Evolutionary conservation across 169 alveolate species (phyloP).

Genomic region (Prorocentrum cordatum): DNA sequence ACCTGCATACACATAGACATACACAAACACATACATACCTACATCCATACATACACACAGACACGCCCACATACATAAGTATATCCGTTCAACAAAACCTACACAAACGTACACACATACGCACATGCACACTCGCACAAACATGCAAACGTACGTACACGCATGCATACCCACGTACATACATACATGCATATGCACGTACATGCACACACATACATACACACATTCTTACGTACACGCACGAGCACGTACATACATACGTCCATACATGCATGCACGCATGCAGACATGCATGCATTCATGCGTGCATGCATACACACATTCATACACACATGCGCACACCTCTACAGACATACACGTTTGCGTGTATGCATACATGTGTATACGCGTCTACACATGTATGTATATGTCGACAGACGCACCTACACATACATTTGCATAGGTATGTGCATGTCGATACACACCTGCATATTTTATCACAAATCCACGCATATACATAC

Average conservation of each 20-base stretch:
- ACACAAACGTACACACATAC: not conserved
- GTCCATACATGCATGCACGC: not conserved
- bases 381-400: conserved; percentile 12
- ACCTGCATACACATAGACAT: too few relatives aligned
- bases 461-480: not conserved
- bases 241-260: not conserved
- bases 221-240: not conserved
- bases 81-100: too few relatives aligned
- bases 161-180: not conserved
- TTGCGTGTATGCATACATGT: not conserved
- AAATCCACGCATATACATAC: not conserved
- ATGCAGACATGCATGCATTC: too few relatives aligned
- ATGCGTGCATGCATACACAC: not conserved
- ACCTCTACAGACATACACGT: too few relatives aligned
- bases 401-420: not conserved
- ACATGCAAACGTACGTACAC: not conserved
- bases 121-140: not conserved
- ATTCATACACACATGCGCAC: not conserved
- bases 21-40: too few relatives aligned
- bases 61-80: too few relatives aligned
- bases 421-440: not conserved
- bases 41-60: too few relatives aligned
- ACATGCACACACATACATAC: not conserved
- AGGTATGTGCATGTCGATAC: not conserved
- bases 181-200: not conserved